A percentile compares a stretch with the other conserved stretches of the same genome.
phyloP scores from a whole-genome alignment of 495 filamentous ascomycete species.

The Aspergillus bertholletiae region DNA sequence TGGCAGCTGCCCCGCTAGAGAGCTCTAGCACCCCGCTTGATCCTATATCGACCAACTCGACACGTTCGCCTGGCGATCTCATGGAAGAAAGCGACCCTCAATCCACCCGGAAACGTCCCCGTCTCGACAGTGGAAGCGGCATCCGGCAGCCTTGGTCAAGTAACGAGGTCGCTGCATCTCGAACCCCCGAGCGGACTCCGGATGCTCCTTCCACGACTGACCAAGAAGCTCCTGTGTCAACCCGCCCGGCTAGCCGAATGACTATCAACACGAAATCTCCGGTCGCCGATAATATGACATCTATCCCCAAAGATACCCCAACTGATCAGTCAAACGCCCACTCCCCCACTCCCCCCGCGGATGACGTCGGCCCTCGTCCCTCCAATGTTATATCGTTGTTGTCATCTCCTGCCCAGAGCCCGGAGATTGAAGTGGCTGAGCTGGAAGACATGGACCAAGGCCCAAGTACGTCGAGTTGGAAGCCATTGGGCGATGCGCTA shows the following conservation, averaged over 20 bases:
- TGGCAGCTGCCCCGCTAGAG: conserved; percentile 50
- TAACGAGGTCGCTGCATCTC: conserved; percentile 25
- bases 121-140: conserved; percentile 55
- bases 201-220: conserved; percentile 31
- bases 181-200: conserved; percentile 17
- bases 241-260: conserved; percentile 46
- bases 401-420: conserved; percentile 48
- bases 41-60: conserved; percentile 30
- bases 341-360: conserved; percentile 12
- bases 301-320: conserved; percentile 10
- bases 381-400: conserved; percentile 42
- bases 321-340: conserved; percentile 11
- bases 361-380: conserved; percentile 17
- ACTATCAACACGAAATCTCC: conserved; percentile 55
- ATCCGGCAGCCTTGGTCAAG: conserved; percentile 43
- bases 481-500: conserved; percentile 33
- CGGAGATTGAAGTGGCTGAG: conserved; percentile 53
- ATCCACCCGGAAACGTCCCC: conserved; percentile 58
- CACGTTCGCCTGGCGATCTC: conserved; percentile 37
- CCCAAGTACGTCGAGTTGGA: conserved; percentile 42
- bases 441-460: conserved; percentile 53
- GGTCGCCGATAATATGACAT: conserved; percentile 15
- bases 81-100: conserved; percentile 56
- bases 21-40: conserved; percentile 45
- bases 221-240: conserved; percentile 30